phyloP scores from a whole-genome alignment of 371 early-diverging fungal genomes.

The Mortierella sp. region DNA sequence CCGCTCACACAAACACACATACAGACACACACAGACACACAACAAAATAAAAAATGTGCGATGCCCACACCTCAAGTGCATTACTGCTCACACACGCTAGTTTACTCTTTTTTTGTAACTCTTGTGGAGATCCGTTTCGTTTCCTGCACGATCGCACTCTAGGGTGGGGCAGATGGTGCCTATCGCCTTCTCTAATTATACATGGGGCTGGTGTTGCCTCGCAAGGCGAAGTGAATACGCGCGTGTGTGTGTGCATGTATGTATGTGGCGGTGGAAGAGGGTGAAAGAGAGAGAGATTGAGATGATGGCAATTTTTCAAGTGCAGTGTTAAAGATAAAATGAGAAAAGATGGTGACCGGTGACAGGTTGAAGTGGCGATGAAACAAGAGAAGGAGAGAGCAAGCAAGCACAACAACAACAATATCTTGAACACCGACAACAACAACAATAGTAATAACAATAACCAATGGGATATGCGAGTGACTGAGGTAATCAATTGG shows the following conservation, averaged over 20 bases:
- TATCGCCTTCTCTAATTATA: background rate
- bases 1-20: background rate
- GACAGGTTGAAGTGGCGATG: conserved; percentile 4
- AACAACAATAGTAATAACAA: background rate
- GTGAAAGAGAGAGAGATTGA: no score
- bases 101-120: background rate
- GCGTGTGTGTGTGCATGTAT: background rate
- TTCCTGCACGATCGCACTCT: background rate
- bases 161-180: background rate
- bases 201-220: background rate
- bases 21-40: background rate
- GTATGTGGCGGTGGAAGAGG: background rate
- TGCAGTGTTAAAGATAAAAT: background rate
- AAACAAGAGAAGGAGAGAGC: background rate
- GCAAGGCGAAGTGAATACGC: background rate
- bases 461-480: background rate
- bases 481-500: no score
- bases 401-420: background rate
- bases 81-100: background rate
- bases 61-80: background rate
- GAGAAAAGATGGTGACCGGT: background rate
- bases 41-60: background rate
- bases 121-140: background rate
- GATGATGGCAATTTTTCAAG: background rate
- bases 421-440: background rate